Base-by-base conservation (phyloP, 306 rosid genomes). In the Cajanus cajan region DNA sequence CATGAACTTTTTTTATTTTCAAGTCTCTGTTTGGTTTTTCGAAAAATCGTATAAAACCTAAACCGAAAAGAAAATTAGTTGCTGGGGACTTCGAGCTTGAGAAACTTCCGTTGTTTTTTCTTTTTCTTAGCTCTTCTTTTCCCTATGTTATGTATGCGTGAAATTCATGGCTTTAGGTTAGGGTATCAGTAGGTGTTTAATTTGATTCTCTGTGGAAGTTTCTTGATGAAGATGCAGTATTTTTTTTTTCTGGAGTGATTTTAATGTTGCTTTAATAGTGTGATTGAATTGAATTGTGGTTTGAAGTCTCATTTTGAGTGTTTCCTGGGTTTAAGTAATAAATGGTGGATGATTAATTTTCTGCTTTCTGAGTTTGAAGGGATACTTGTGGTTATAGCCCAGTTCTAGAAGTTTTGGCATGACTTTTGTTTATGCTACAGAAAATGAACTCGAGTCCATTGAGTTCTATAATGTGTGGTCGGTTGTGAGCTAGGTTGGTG, bases 91-190 rank as follows among this genome's bases (percentile, higher is more conserved):
- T 28, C 21, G 19, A 76, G 41, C 71, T 71, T 13, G 7, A 9
- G 33, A 28, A 58, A 65, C 45, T 65, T 61, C 6, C 8, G 19
- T 10, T 6, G 25, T 64, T 59, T 78, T 31, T 67, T 54, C 6
- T 48, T 45, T 24, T 68, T 68, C 21, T 48, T n/a, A 36, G 67
- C 21, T 10, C 64, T 73, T 51, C 78, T 7, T 40, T 58, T 58
- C 10, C 69, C 12, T 47, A 2, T 4, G 11, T 45, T 50, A 13
- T 50, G 50, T 28, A 43, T 80, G 82, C 37, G 0, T 24, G 66
- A 80, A 81, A 79, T 85, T 78, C 86, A 44, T 34, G 51, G 50
- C 47, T 78, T 57, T 43, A 10, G 63, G 36, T 65, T 73, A 62
- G 73, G 61, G 70, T 15, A 14, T 55, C 0, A 1, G 15, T 24